A percentile compares a stretch with the other conserved stretches of the same genome.
phyloP scores from a whole-genome alignment of 208 protist genomes.

The Trypanosoma caninum region DNA sequence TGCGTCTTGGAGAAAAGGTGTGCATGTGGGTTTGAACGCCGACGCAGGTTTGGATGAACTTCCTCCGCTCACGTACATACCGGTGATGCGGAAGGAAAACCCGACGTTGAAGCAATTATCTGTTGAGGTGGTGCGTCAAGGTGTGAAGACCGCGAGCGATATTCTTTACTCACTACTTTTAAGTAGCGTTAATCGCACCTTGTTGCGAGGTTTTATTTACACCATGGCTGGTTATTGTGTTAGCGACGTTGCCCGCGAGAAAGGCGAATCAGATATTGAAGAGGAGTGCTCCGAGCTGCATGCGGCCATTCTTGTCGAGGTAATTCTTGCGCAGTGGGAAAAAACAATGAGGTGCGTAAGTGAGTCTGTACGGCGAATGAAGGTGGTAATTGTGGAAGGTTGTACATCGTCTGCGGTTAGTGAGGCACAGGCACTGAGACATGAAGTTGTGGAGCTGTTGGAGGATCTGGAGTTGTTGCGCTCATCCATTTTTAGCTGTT shows the following conservation, averaged over 20 bases:
- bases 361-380: conserved; percentile 69
- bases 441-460: conserved; percentile 65
- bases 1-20: not conserved
- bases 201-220: conserved; percentile 54
- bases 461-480: conserved; percentile 78
- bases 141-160: conserved; percentile 42
- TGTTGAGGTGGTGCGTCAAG: conserved; percentile 49
- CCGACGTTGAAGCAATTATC: conserved; percentile 66
- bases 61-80: conserved; percentile 17
- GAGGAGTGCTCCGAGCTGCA: conserved; percentile 73
- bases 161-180: conserved; percentile 60
- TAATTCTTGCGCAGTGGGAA: conserved; percentile 79
- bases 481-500: conserved; percentile 51
- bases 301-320: conserved; percentile 71
- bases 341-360: conserved; percentile 60
- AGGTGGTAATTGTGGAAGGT: conserved; percentile 78
- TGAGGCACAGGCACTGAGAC: conserved; percentile 52
- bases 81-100: conserved; percentile 13
- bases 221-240: conserved; percentile 53
- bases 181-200: conserved; percentile 65
- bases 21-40: not conserved
- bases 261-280: not conserved
- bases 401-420: conserved; percentile 45
- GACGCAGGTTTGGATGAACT: conserved; percentile 7
- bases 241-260: conserved; percentile 20